Conservation (phyloP, 371 early-diverging fungal genomes). For the Saksenaea vasiformis region DNA sequence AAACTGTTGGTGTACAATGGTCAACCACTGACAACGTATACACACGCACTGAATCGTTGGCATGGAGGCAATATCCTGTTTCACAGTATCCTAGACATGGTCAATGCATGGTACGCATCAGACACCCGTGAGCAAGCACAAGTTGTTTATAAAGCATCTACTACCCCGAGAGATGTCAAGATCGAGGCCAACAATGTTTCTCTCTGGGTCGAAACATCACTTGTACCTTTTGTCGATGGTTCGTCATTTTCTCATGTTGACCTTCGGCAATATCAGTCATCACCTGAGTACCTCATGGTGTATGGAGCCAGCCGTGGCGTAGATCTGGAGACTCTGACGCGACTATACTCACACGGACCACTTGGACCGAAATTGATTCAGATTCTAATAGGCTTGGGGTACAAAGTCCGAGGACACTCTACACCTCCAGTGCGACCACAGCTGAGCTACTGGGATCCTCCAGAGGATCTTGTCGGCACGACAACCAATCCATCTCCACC, state of each 20-base stretch:
- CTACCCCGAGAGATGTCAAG: constrained; percentile 11
- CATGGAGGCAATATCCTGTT: constrained; percentile 31
- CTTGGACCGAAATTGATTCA: constrained; percentile 43
- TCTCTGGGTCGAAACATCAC: constrained; percentile 35
- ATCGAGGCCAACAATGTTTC: constrained; percentile 8
- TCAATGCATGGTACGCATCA: constrained; percentile 35
- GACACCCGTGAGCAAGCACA: constrained; percentile 9
- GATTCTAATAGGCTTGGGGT: constrained; percentile 45
- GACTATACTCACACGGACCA: constrained; percentile 30
- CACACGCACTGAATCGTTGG: constrained; percentile 26
- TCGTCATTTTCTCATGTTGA: constrained; percentile 48
- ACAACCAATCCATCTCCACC: constrained; percentile 31
- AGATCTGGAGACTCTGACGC: constrained; percentile 3
- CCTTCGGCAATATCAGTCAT: constrained; percentile 18
- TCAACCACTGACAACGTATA: constrained; percentile 9
- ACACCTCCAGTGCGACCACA: constrained; percentile 16
- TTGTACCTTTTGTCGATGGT: constrained; percentile 37
- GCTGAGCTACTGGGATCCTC: constrained; percentile 32
- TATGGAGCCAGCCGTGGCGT: constrained; percentile 31
- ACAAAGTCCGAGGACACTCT: constrained; percentile 17
- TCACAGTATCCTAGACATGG: constrained; percentile 29
- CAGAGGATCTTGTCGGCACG: constrained; percentile 25
- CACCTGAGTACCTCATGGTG: constrained; percentile 46
- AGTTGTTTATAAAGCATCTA: constrained; percentile 20
- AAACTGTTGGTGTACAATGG: constrained; percentile 20